Evolutionary conservation across 805 yeast genomes (phyloP).

Genomic region (Metschnikowia santaceciliae): DNA sequence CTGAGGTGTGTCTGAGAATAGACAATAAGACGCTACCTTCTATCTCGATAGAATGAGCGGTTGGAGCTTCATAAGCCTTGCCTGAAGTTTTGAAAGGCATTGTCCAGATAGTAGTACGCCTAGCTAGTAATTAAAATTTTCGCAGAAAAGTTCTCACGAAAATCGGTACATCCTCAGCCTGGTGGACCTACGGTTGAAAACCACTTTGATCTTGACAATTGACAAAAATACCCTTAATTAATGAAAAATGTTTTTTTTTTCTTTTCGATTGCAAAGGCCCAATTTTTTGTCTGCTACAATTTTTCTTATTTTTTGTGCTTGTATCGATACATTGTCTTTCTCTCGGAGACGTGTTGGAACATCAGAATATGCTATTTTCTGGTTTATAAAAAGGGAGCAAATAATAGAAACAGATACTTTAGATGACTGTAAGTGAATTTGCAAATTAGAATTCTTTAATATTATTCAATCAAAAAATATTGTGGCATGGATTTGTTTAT

Average conservation of each 20-base stretch:
- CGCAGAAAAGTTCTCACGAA: conserved; percentile 12
- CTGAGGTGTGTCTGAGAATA: conserved; percentile 64
- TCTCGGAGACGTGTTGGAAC: not conserved
- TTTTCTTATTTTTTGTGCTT: too few relatives aligned
- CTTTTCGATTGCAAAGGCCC: not conserved
- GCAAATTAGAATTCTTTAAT: not conserved
- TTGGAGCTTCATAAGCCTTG: conserved; percentile 31
- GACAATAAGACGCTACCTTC: conserved; percentile 54
- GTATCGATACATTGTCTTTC: too few relatives aligned
- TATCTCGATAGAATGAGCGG: conserved; percentile 39
- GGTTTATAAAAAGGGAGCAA: not conserved
- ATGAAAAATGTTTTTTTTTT: not conserved
- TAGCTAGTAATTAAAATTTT: conserved; percentile 11
- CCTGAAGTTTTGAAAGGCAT: conserved; percentile 16
- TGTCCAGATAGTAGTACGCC: conserved; percentile 1
- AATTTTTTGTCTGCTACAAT: not conserved
- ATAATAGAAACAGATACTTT: not conserved
- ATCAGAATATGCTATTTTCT: not conserved
- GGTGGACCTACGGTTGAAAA: not conserved
- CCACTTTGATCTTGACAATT: not conserved
- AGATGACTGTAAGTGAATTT: not conserved
- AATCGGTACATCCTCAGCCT: conserved; percentile 12
- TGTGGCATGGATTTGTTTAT: not conserved
- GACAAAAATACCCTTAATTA: not conserved
- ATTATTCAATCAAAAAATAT: too few relatives aligned